These are phyloP conservation scores for Datura wrightii DNA, from an alignment of 257 asterid species.

Conservation along the genomic window DNA sequence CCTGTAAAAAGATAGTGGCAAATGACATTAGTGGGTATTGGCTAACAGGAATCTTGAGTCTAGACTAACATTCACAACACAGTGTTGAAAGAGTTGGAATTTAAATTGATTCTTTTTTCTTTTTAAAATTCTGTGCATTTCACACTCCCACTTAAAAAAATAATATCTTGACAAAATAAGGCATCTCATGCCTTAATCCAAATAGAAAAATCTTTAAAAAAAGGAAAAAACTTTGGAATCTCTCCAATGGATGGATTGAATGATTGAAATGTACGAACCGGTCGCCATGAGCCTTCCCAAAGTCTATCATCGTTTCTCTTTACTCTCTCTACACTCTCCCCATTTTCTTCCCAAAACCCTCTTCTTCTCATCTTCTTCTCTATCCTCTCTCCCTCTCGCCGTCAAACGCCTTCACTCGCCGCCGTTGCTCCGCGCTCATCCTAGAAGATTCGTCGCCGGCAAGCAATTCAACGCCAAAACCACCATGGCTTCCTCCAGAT, in stretches of 20 bases:
- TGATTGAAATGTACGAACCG: not conserved
- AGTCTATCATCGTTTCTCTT: conserved; percentile 58
- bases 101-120: not conserved
- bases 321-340: conserved; percentile 32
- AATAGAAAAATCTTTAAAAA: not conserved
- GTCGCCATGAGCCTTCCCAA: conserved; percentile 60
- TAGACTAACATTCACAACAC: not conserved
- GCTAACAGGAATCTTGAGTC: not conserved
- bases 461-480: not conserved
- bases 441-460: not conserved
- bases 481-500: conserved; percentile 41
- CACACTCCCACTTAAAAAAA: not conserved
- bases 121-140: not conserved
- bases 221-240: conserved; percentile 9
- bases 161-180: not conserved
- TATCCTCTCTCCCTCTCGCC: conserved; percentile 39
- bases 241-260: conserved; percentile 12
- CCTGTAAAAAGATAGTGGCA: not conserved
- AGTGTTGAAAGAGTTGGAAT: not conserved
- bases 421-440: conserved; percentile 24
- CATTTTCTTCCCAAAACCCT: conserved; percentile 41
- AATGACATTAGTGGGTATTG: not conserved
- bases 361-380: conserved; percentile 37
- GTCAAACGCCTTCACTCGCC: conserved; percentile 40
- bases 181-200: conserved; percentile 5